Conservation (phyloP, 768 basidiomycete species). For the Podaxis sp. region DNA sequence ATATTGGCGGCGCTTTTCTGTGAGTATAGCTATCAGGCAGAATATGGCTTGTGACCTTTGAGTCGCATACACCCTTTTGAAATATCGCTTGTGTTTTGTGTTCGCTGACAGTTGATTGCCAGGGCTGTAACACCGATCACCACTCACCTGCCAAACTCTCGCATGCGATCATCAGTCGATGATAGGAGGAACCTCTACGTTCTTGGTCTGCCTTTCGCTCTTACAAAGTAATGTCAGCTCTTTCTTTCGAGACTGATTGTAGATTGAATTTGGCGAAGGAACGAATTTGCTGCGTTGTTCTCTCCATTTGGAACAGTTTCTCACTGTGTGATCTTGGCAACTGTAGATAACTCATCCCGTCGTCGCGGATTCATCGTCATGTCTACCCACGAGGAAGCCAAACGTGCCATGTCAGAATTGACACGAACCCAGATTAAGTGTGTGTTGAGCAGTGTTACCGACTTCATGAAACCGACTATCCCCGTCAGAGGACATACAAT, state of each 20-base stretch:
- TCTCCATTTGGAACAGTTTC: slow-evolving; percentile 61
- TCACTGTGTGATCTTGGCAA: slow-evolving; percentile 79
- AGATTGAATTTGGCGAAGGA: slow-evolving; percentile 20
- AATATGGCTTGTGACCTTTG: neutral
- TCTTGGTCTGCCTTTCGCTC: slow-evolving; percentile 76
- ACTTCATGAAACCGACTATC: slow-evolving; percentile 8
- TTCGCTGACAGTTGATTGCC: slow-evolving; percentile 15
- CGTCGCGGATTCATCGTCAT: slow-evolving; percentile 83
- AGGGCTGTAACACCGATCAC: slow-evolving; percentile 37
- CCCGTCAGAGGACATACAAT: slow-evolving; percentile 62
- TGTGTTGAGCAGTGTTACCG: slow-evolving; percentile 12
- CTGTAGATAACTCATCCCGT: slow-evolving; percentile 78
- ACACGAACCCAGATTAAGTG: slow-evolving; percentile 72
- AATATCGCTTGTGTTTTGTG: slow-evolving; percentile 17
- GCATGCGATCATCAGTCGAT: slow-evolving; percentile 27
- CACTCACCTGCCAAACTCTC: slow-evolving; percentile 18
- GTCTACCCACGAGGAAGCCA: slow-evolving; percentile 70
- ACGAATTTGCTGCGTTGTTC: slow-evolving; percentile 60
- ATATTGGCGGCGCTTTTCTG: slow-evolving; percentile 49
- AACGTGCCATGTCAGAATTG: slow-evolving; percentile 57
- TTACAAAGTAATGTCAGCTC: slow-evolving; percentile 55
- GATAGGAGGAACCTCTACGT: slow-evolving; percentile 82
- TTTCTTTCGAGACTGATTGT: neutral
- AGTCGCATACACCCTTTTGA: slow-evolving; percentile 6
- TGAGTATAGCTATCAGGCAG: slow-evolving; percentile 28